Evolutionary conservation across 2,329 filamentous ascomycete genomes (phyloP).

Genomic region (Macrophomina tecta): DNA sequence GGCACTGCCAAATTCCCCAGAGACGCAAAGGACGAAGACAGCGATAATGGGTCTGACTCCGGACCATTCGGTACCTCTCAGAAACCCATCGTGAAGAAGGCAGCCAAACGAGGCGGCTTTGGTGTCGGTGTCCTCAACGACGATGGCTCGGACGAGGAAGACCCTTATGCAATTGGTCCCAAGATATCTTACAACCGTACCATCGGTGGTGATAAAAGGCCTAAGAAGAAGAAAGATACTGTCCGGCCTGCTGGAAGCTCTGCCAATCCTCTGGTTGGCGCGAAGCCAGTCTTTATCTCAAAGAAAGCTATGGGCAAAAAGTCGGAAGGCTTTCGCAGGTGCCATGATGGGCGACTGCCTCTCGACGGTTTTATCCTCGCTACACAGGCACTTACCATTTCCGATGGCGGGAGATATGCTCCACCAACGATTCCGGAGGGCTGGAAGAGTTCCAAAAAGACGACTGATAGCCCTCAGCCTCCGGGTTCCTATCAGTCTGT

Average conservation of each 20-base stretch:
- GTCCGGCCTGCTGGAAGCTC: conserved; percentile 50
- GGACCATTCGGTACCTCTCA: conserved; percentile 37
- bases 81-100: conserved; percentile 46
- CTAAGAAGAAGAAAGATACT: conserved; percentile 58
- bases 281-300: conserved; percentile 77
- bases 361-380: conserved; percentile 81
- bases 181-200: conserved; percentile 85
- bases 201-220: conserved; percentile 83
- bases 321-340: conserved; percentile 65
- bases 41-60: neutral
- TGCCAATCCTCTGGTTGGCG: conserved; percentile 68
- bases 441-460: conserved; percentile 70
- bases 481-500: conserved; percentile 63
- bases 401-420: conserved; percentile 58
- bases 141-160: conserved; percentile 92
- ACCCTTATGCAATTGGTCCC: conserved; percentile 90
- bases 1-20: conserved; percentile 36
- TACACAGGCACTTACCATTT: conserved; percentile 49
- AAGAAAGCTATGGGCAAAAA: conserved; percentile 61
- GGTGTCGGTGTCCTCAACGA: conserved; percentile 91
- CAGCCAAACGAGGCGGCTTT: conserved; percentile 72
- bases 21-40: conserved; percentile 39
- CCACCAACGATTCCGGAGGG: conserved; percentile 72
- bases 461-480: conserved; percentile 41
- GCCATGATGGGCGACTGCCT: conserved; percentile 81